Evolutionary conservation across 2,329 filamentous ascomycete genomes (phyloP).

Genomic region (Nigrospora sphaerica): DNA sequence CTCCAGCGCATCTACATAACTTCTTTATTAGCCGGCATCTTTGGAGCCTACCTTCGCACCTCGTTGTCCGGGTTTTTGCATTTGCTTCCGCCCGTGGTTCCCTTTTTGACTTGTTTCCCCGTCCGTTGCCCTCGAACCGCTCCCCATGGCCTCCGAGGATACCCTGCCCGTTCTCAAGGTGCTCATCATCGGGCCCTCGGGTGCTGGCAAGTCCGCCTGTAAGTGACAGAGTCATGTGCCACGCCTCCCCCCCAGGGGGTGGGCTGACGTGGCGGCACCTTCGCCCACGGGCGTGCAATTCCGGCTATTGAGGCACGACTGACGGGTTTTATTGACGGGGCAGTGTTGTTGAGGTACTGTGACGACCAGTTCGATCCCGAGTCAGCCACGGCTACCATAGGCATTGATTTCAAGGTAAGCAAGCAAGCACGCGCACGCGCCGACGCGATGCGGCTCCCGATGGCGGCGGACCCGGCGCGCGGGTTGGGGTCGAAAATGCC

Average conservation of each 20-base stretch:
- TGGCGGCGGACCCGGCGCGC: too few species aligned
- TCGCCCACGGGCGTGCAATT: too few species aligned
- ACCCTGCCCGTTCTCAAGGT: slow-evolving; percentile 43
- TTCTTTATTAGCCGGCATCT: too few species aligned
- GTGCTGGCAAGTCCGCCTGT: slow-evolving; percentile 49
- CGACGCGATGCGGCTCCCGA: too few species aligned
- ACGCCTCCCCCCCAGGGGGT: too few species aligned
- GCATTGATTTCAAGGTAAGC: slow-evolving; percentile 48
- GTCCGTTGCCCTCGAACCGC: neutral
- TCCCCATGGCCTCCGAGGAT: slow-evolving; percentile 36
- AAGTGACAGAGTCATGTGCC: slow-evolving; percentile 15
- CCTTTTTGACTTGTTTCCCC: neutral
- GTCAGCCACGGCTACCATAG: slow-evolving; percentile 46
- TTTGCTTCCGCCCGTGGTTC: too few species aligned
- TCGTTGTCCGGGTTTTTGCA: too few species aligned
- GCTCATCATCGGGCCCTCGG: slow-evolving; percentile 47
- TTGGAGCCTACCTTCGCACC: too few species aligned
- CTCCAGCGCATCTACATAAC: too few species aligned
- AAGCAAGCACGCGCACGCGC: slow-evolving; percentile 5
- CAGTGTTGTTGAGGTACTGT: slow-evolving; percentile 48
- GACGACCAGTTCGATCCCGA: slow-evolving; percentile 51
- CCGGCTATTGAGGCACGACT: neutral
- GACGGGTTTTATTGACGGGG: neutral
- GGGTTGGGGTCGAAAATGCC: neutral
- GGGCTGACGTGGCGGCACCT: too few species aligned